phyloP scores from a whole-genome alignment of 768 basidiomycete species.

The Leucocoprinus leucothites region DNA sequence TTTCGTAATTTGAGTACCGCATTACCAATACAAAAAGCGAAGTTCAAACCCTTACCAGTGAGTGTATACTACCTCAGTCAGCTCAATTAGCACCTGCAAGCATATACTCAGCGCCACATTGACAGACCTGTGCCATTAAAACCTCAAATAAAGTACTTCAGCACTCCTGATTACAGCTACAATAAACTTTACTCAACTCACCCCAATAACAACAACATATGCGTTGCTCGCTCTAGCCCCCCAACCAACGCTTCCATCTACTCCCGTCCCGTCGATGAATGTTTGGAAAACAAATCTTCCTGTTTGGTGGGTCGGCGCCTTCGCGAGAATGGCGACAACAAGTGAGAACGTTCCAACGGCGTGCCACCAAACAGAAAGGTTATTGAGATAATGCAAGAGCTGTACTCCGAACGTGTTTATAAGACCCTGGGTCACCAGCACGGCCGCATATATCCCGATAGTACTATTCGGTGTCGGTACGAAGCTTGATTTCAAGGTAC shows the following conservation, averaged over 20 bases:
- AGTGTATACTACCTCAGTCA: conserved; percentile 49
- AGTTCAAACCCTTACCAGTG: conserved; percentile 41
- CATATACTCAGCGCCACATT: background rate
- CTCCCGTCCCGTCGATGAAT: conserved; percentile 69
- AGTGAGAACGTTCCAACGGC: conserved; percentile 66
- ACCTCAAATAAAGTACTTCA: conserved; percentile 31
- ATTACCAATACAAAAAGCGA: background rate
- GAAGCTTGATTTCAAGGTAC: conserved; percentile 57
- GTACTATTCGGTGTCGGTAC: conserved; percentile 54
- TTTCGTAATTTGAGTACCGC: background rate
- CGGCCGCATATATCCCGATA: conserved; percentile 66
- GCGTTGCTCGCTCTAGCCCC: conserved; percentile 60
- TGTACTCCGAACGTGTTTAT: conserved; percentile 77
- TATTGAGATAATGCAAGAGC: conserved; percentile 64
- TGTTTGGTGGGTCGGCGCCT: conserved; percentile 68
- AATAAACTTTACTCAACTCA: conserved; percentile 19
- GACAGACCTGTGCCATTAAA: conserved; percentile 59
- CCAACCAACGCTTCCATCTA: conserved; percentile 49
- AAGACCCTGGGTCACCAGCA: conserved; percentile 63
- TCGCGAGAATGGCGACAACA: conserved; percentile 65
- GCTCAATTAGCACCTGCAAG: background rate
- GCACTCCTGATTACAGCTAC: background rate
- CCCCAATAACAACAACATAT: conserved; percentile 69
- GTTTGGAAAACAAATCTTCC: conserved; percentile 66
- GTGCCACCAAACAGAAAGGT: conserved; percentile 73